Evolutionary conservation across 768 basidiomycete species (phyloP), one percentile per base, ranked within the genome.

Genomic region (Auricularia cornea): DNA sequence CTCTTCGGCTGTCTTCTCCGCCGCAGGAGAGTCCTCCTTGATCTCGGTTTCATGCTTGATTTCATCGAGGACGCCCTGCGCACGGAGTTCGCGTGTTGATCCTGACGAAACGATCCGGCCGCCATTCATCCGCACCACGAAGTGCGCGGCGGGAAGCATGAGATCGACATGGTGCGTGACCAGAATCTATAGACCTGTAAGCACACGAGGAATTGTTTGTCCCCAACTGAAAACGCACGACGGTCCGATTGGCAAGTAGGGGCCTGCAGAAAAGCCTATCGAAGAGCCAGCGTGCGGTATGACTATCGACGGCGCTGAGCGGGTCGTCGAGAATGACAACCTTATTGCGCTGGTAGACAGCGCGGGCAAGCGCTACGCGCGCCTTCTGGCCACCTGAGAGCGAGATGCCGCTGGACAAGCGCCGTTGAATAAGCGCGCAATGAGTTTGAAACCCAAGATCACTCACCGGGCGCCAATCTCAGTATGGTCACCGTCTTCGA

Each of bases 111-210:
- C 76, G 29, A 77, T 68, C 0, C 75, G 68, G 18, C 76, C 77
- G 61, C 75, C 74, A 3, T 73, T 66, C 29, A 77, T 68, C 20
- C 75, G 71, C 38, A 77, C 63, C 5, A 78, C 64, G 51, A 74
- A 74, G 41, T 72, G 65, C 3, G 73, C 71, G 3, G 68, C 70
- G 8, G 75, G 73, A 3, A 76, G 69, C 26, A 77, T 68, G 1
- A 78, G 68, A 52, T 77, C 77, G 23, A 77, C 74, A 64, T 78
- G 77, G 64, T 78, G 77, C 2, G 74, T 74, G 16, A 78, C 75
- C 28, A 77, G 63, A 38, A 38, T 38, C 35, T 38, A 38, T 44
- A n/a, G n/a, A n/a, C n/a, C n/a, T n/a, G n/a, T n/a, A n/a, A n/a
- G n/a, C n/a, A n/a, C n/a, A n/a, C n/a, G n/a, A n/a, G n/a, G n/a